Evolutionary conservation across 768 basidiomycete species (phyloP).

Genomic region (Boletus subparvulus): DNA sequence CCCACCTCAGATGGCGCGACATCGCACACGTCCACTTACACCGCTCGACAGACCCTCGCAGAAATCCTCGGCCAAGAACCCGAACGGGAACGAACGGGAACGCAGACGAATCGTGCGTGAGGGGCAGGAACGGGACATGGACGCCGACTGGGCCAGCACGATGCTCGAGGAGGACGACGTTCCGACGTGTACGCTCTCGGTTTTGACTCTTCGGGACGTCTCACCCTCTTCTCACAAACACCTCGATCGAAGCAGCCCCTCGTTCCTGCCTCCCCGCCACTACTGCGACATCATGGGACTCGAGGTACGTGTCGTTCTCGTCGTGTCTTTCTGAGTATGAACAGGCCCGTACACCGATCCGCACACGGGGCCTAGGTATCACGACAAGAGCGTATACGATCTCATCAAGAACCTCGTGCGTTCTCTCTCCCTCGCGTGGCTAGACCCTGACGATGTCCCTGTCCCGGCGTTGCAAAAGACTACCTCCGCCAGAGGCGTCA

Average conservation of each 20-base stretch:
- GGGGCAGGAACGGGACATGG: conserved; percentile 41
- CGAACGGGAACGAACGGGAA: conserved; percentile 74
- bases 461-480: conserved; percentile 68
- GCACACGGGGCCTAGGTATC: conserved; percentile 72
- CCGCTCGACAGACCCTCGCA: conserved; percentile 54
- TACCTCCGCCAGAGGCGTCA: conserved; percentile 62
- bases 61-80: conserved; percentile 78
- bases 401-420: conserved; percentile 70
- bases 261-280: conserved; percentile 68
- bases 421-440: background rate
- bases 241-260: conserved; percentile 82
- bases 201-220: too few species aligned
- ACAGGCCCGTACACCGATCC: conserved; percentile 80
- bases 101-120: conserved; percentile 49
- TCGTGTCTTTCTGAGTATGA: background rate
- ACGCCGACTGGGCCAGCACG: conserved; percentile 47
- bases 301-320: conserved; percentile 45
- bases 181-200: conserved; percentile 59
- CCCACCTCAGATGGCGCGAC: background rate
- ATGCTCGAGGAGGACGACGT: conserved; percentile 65
- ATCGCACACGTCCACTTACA: background rate
- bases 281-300: conserved; percentile 88
- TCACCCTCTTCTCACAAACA: conserved; percentile 46
- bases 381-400: conserved; percentile 86
- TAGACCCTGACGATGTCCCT: background rate